Evolutionary conservation across 352 stramenopile genomes (phyloP).

Genomic region (Globisporangium spinosum): DNA sequence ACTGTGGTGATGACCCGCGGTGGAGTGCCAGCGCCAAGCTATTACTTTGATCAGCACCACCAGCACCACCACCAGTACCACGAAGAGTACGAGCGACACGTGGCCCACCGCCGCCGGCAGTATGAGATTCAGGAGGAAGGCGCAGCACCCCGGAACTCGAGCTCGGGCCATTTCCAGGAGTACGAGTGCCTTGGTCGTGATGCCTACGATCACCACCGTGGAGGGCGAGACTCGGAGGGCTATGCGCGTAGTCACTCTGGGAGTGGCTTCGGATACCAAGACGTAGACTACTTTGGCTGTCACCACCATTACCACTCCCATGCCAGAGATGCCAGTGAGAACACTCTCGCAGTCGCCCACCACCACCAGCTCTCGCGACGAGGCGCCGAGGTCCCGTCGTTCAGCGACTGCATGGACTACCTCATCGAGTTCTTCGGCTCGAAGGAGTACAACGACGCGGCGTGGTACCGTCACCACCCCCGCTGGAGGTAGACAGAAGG

Average conservation of each 20-base stretch:
- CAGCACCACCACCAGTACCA: background rate
- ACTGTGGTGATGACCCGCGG: background rate
- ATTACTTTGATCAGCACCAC: background rate
- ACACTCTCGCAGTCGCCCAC: background rate
- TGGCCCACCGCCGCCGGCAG: background rate
- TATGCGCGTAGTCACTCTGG: background rate
- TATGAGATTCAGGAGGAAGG: background rate
- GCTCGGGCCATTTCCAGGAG: background rate
- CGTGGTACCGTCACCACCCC: constrained; percentile 6
- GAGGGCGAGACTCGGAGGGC: background rate
- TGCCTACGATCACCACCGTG: background rate
- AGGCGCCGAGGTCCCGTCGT: constrained; percentile 3
- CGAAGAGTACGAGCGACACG: background rate
- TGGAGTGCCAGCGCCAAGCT: background rate
- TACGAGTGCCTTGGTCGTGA: background rate
- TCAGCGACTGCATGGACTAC: constrained; percentile 12
- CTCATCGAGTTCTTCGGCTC: constrained; percentile 11
- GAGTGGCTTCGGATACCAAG: background rate
- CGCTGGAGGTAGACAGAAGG: background rate
- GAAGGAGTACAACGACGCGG: constrained; percentile 5
- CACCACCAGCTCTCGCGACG: background rate
- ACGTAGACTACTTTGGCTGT: background rate
- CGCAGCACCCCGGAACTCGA: background rate
- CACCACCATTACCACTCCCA: background rate
- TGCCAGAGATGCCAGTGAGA: background rate